Base-by-base conservation (phyloP, 768 basidiomycete genomes). In the Cystoderma amianthinum region DNA sequence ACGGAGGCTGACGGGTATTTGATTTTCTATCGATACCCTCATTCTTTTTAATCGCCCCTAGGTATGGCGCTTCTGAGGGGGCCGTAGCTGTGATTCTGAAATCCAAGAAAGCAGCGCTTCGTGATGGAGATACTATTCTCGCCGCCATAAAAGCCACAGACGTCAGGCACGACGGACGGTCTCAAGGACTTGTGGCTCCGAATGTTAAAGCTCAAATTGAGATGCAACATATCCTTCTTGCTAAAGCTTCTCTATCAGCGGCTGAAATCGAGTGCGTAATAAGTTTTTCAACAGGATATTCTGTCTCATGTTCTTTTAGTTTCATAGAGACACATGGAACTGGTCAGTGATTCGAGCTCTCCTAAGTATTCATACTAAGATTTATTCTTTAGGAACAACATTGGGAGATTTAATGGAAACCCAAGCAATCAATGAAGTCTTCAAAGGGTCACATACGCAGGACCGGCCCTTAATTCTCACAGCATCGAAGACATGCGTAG, bases 311-410 rank as follows among this genome's bases (percentile, higher is more conserved):
- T 2, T 33, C 1, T n/a, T 28, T 18, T 43, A 65, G 63, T 39
- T 63, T 63, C 38, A 49, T 65, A 19, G 63, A 65, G 44, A 48
- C 61, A 9, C 63, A 65, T 43, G 63, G 63, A 33, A 65, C 63
- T 7, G 63, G 62, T 57, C 44, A 12, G 41, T 28, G n/a, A n/a
- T n/a, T n/a, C n/a, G n/a, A n/a, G n/a, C n/a, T n/a, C n/a, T n/a
- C n/a, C 5, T 37, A 15, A 13, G 24, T 16, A 13, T 22, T n/a
- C 11, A 30, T 13, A 3, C 36, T 30, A 3, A n/a, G n/a, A n/a
- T 6, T 9, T 9, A 23, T 41, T 16, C n/a, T n/a, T 15, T 24
- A 62, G 61, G 61, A 22, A 63, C 63, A 6, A 51, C 54, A 28
- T 48, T 65, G 4, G 64, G 64, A 7, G 64, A 65, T 41, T 52